Conservation (phyloP, 495 filamentous ascomycete species). For the Terfezia boudieri region DNA sequence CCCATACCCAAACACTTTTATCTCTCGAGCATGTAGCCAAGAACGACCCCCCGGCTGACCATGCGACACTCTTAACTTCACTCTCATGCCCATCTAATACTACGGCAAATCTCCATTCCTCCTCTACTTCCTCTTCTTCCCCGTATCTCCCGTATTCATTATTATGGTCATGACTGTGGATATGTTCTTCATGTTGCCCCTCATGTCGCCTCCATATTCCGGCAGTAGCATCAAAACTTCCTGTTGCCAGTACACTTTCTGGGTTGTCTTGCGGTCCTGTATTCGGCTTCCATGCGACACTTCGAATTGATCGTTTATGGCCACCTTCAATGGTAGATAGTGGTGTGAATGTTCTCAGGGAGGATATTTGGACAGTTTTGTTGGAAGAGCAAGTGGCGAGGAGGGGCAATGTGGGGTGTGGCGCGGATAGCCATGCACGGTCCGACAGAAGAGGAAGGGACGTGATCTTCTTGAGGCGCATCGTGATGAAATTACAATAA, state of each 20-base stretch:
- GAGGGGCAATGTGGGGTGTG: constrained; percentile 71
- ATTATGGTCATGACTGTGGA: constrained; percentile 6
- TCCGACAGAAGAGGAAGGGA: constrained; percentile 49
- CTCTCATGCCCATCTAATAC: constrained; percentile 84
- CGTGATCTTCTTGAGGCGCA: constrained; percentile 20
- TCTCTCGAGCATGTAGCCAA: constrained; percentile 80
- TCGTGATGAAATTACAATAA: background rate
- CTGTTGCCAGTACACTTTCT: constrained; percentile 63
- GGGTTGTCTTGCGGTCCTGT: constrained; percentile 21
- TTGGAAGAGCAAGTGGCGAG: constrained; percentile 72
- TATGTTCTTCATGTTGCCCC: constrained; percentile 17
- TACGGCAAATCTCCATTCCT: constrained; percentile 71
- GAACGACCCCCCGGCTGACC: constrained; percentile 53
- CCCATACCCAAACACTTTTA: constrained; percentile 98
- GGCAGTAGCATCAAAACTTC: constrained; percentile 72
- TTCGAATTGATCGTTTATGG: constrained; percentile 67
- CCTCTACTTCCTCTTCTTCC: constrained; percentile 33
- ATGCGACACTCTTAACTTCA: constrained; percentile 73
- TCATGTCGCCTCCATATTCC: constrained; percentile 65
- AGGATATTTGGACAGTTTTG: constrained; percentile 72
- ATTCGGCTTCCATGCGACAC: constrained; percentile 64
- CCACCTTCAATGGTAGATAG: constrained; percentile 64
- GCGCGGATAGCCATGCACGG: constrained; percentile 63
- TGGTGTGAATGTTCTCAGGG: constrained; percentile 51
- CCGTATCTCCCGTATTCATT: constrained; percentile 8